phyloP scores from a whole-genome alignment of 495 filamentous ascomycete species.

The Choiromyces venosus region DNA sequence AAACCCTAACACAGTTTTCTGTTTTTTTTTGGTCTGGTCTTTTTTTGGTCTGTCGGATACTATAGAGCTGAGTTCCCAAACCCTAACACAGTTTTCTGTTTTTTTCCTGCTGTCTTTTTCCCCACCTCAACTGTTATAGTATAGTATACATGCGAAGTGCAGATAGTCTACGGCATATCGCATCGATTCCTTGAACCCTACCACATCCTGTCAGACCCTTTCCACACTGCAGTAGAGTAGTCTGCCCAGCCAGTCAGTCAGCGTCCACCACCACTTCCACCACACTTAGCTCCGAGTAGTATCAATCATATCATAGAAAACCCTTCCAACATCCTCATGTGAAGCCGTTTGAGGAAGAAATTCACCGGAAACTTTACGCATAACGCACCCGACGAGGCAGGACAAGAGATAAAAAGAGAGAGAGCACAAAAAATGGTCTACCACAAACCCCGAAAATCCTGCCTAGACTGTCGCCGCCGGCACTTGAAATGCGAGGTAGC shows the following conservation, averaged over 20 bases:
- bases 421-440: slow-evolving; percentile 16
- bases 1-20: no score
- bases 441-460: slow-evolving; percentile 33
- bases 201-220: not conserved
- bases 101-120: no score
- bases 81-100: no score
- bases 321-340: not conserved
- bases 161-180: not conserved
- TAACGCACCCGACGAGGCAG: not conserved
- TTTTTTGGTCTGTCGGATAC: no score
- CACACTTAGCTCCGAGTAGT: not conserved
- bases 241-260: no score
- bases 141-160: not conserved
- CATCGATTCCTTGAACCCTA: not conserved
- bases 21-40: no score
- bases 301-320: no score
- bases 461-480: slow-evolving; percentile 30
- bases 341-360: not conserved
- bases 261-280: not conserved
- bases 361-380: not conserved
- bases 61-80: no score
- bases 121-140: no score
- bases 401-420: not conserved
- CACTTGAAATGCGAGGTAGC: slow-evolving; percentile 31
- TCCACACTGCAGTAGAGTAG: no score